Conservation (phyloP, 2,329 filamentous ascomycete species). For the Fusarium phyllophilum region DNA sequence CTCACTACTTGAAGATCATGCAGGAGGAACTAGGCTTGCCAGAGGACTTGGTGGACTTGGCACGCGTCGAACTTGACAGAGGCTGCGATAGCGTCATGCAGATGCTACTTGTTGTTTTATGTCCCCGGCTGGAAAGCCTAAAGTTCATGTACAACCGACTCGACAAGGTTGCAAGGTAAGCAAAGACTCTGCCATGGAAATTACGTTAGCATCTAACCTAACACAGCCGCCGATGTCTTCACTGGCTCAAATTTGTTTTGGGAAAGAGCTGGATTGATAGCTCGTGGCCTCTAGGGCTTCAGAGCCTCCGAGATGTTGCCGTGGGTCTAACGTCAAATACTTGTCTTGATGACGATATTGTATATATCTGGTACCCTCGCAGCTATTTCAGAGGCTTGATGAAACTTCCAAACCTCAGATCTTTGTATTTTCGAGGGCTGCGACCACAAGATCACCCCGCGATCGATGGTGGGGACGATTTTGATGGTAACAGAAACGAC, state of each 20-base stretch:
- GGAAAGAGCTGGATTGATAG: background rate
- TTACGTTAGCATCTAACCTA: background rate
- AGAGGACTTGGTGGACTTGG: background rate
- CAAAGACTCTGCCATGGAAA: background rate
- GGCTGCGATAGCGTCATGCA: background rate
- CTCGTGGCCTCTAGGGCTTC: background rate
- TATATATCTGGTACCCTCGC: background rate
- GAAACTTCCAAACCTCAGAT: background rate
- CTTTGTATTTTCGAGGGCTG: background rate
- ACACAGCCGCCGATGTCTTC: background rate
- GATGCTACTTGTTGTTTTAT: background rate
- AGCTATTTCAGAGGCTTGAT: background rate
- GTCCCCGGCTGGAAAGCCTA: background rate
- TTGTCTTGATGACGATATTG: background rate
- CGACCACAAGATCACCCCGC: background rate
- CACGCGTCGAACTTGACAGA: background rate
- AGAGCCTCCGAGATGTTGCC: background rate
- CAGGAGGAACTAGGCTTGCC: background rate
- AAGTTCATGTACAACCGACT: background rate
- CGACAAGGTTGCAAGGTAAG: background rate
- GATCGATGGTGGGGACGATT: rapidly evolving
- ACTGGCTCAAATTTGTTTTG: background rate
- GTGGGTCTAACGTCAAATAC: background rate
- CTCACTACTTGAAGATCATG: background rate
- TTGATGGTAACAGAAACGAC: background rate